Evolutionary conservation across 2,329 filamentous ascomycete species (phyloP).

Genomic region (Plenodomus tracheiphilus): DNA sequence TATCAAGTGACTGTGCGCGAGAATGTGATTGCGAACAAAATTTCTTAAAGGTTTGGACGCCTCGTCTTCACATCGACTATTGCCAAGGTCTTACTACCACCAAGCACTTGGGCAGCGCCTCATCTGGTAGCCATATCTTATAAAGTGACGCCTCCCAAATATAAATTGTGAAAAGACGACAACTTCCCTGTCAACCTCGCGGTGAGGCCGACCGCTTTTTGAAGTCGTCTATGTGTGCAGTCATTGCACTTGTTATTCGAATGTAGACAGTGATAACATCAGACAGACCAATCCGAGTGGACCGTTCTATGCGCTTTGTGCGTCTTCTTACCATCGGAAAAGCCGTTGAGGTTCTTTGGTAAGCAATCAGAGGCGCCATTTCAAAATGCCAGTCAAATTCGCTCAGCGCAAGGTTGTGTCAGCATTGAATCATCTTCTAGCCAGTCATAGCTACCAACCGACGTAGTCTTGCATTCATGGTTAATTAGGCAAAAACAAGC

Average conservation of each 20-base stretch:
- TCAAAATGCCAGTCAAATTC: slow-evolving; percentile 3
- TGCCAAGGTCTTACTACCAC: slow-evolving; percentile 13
- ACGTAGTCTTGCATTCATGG: background rate
- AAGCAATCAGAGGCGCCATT: slow-evolving; percentile 12
- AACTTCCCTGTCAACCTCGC: no score
- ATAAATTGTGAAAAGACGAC: no score
- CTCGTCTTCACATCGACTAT: slow-evolving; percentile 5
- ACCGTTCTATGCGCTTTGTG: slow-evolving; percentile 1
- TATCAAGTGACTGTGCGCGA: slow-evolving; percentile 33
- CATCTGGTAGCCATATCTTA: slow-evolving; percentile 7
- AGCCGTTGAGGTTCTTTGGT: slow-evolving; percentile 23
- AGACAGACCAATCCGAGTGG: slow-evolving; percentile 5
- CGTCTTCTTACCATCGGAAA: slow-evolving; percentile 10
- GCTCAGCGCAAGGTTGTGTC: slow-evolving; percentile 21
- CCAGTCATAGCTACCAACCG: background rate
- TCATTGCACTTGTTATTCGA: background rate
- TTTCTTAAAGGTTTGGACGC: slow-evolving; percentile 21
- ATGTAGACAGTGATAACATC: slow-evolving; percentile 15
- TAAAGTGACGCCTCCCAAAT: no score
- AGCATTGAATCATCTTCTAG: slow-evolving; percentile 29
- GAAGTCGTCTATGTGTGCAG: background rate
- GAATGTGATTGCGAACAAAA: slow-evolving; percentile 23
- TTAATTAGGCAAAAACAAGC: background rate
- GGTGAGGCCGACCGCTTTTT: background rate
- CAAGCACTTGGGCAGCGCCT: slow-evolving; percentile 17